These are phyloP conservation scores for Asterella californica DNA, from an alignment of 225 moss, liverwort and hornwort genomes.

Conservation along the genomic window DNA sequence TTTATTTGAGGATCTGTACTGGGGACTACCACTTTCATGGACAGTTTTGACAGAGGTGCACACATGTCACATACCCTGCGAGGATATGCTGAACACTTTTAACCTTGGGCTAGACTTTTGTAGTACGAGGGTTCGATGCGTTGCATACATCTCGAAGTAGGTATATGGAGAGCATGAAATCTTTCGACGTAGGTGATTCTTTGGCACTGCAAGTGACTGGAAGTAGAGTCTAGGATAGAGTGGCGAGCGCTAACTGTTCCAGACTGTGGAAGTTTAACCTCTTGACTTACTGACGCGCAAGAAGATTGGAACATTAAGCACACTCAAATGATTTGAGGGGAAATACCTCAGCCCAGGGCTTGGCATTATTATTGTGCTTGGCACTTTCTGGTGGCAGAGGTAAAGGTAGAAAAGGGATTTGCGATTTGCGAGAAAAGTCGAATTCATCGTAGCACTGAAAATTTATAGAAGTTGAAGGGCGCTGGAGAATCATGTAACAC, in stretches of 20 bases:
- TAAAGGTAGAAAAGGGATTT: too few relatives aligned
- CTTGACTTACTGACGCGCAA: conserved; percentile 14
- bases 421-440: too few relatives aligned
- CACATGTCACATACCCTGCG: background rate
- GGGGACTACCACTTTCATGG: conserved; percentile 9
- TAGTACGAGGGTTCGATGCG: background rate
- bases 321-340: conserved; percentile 12
- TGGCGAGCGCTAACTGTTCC: conserved; percentile 6
- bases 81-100: conserved; percentile 7
- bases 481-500: too few relatives aligned
- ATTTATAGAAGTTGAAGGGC: too few relatives aligned
- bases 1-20: conserved; percentile 11
- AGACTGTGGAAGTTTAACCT: conserved; percentile 20
- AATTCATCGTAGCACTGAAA: too few relatives aligned
- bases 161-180: background rate
- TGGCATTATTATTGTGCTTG: conserved; percentile 22
- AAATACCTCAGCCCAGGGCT: conserved; percentile 21
- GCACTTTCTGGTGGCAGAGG: conserved; percentile 20
- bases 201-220: conserved; percentile 13
- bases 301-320: conserved; percentile 18
- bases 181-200: background rate
- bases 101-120: background rate
- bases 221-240: background rate
- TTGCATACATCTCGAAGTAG: background rate
- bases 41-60: conserved; percentile 1